These are phyloP conservation scores for Flaveria trinervia DNA, from an alignment of 129 eudicot species.

Conservation along the genomic window DNA sequence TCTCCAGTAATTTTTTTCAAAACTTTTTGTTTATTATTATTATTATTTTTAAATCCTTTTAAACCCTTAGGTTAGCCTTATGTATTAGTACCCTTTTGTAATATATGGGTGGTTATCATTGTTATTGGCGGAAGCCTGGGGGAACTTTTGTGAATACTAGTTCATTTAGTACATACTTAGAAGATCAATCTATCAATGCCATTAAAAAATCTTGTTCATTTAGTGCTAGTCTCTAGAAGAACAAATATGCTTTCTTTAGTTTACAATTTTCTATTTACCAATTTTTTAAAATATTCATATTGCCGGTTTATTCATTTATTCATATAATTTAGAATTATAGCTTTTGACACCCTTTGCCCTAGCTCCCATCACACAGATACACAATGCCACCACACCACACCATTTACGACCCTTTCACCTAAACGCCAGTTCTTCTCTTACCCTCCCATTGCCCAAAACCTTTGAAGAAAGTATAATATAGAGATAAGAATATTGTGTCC, in stretches of 20 bases:
- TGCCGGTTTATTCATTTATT: too few relatives aligned
- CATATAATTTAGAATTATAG: too few relatives aligned
- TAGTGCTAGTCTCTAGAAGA: background rate
- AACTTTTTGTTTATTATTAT: conserved; percentile 19
- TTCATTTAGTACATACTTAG: conserved; percentile 39
- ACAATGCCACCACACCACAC: too few relatives aligned
- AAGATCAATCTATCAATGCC: conserved; percentile 32
- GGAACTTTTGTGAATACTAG: conserved; percentile 64
- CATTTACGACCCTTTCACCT: too few relatives aligned
- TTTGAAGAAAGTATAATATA: too few relatives aligned
- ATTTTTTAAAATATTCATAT: too few relatives aligned
- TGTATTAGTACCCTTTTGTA: conserved; percentile 53
- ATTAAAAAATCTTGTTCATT: conserved; percentile 36
- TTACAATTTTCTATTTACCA: background rate
- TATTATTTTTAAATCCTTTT: conserved; percentile 17
- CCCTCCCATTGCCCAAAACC: too few relatives aligned
- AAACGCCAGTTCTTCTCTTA: too few relatives aligned
- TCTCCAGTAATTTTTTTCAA: background rate
- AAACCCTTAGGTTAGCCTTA: conserved; percentile 50
- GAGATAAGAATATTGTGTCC: too few relatives aligned
- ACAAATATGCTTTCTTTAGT: background rate
- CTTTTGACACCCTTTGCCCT: too few relatives aligned
- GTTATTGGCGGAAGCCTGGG: conserved; percentile 60
- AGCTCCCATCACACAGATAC: too few relatives aligned
- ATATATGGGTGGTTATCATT: conserved; percentile 46